Base-by-base conservation (phyloP, 1,284 basidiomycete species). In the Sphaerobolus stellatus region DNA sequence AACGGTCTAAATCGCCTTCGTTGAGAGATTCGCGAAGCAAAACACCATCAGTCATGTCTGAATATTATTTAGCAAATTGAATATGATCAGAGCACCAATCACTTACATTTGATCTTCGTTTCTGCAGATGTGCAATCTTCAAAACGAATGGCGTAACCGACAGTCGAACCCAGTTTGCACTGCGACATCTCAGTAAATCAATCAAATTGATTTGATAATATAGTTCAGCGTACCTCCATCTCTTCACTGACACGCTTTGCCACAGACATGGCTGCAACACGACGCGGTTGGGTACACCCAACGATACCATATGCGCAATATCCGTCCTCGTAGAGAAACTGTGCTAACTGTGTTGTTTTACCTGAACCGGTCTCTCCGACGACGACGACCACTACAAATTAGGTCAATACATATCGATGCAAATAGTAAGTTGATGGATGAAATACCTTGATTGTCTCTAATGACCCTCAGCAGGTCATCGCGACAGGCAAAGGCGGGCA, bases 181-280 rank as follows among this genome's bases (percentile, higher is more conserved):
- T 91, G 53, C 30, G 52, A 48, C 34, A 25, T 31, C 25, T n/a
- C 11, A 1, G 31, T 18, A 16, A 40, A 14, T 31, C 22, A 9
- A 14, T 16, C 18, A 20, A 6, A 22, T 29, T 6, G n/a, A 36
- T 36, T 36, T 11, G 33, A n/a, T 38, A 38, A 4, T 38, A 38
- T 38, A 7, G 9, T 14, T 8, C 4, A 27, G 67, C 78, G 34
- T 45, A 85, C 86, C 78, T 88, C 86, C 81, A 90, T 90, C 71
- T 99, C 96, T 67, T 99, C 96, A 67, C 92, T 94, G 55, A 98
- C 96, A 74, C 96, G 94, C 74, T 98, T 98, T 7, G 96, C 96
- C 3, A 98, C 96, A 14, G 92, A 95, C 95, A 99, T 98, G 11
- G 96, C 95, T 46, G 96, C 95, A 11, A 98, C 95, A 76, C 95